A percentile compares a stretch with the other conserved stretches of the same genome.
Evolutionary conservation across 768 basidiomycete genomes (phyloP).

Genomic region (Favolaschia claudopus): DNA sequence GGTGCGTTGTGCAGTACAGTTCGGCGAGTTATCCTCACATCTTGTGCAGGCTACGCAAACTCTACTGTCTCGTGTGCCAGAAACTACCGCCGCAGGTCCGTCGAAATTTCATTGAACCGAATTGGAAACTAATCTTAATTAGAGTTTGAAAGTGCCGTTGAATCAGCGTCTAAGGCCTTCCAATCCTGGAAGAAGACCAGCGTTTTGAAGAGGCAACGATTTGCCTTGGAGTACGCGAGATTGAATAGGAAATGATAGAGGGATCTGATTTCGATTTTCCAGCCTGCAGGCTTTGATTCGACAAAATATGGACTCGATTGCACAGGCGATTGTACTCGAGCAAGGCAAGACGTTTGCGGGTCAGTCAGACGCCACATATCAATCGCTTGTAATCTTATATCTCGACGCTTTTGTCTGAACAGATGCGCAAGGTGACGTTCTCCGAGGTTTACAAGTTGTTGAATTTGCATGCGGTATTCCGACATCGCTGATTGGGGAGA

Average conservation of each 20-base stretch:
- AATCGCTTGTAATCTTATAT: neutral
- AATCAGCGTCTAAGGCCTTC: constrained; percentile 89
- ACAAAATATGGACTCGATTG: constrained; percentile 84
- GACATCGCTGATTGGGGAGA: constrained; percentile 85
- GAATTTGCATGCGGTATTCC: constrained; percentile 85
- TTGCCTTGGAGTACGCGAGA: constrained; percentile 79
- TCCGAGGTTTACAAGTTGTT: constrained; percentile 91
- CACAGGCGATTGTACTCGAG: constrained; percentile 89
- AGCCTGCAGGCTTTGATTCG: constrained; percentile 84
- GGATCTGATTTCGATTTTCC: neutral
- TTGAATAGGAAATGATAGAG: neutral
- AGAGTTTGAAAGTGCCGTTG: constrained; percentile 88
- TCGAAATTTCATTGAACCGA: neutral
- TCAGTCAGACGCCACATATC: constrained; percentile 32
- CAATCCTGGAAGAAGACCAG: constrained; percentile 89
- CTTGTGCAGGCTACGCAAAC: constrained; percentile 83
- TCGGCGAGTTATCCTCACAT: neutral
- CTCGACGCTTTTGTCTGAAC: too few species aligned
- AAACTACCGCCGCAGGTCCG: constrained; percentile 64
- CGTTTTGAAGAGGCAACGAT: constrained; percentile 85
- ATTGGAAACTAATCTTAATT: constrained; percentile 24
- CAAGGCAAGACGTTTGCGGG: constrained; percentile 95
- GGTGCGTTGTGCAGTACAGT: constrained; percentile 50
- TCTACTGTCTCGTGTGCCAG: constrained; percentile 86
- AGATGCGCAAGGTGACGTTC: constrained; percentile 96